Conservation (phyloP, 2,329 filamentous ascomycete species). For the Cladophialophora chaetospira region DNA sequence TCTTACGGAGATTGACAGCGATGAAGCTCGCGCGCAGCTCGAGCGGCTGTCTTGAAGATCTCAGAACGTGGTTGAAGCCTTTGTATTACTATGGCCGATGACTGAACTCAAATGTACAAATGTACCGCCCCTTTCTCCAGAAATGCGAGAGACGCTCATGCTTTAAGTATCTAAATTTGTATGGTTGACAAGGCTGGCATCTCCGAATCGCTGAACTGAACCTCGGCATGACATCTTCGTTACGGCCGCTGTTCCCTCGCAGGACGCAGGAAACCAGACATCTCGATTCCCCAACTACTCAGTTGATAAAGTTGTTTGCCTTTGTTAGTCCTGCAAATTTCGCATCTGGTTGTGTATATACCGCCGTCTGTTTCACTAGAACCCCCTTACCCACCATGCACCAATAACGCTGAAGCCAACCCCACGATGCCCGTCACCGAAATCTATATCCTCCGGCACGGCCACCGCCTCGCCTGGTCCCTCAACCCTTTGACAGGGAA, state of each 20-base stretch:
- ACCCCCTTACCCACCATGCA: not conserved
- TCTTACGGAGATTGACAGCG: not conserved
- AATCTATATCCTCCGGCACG: conserved; percentile 34
- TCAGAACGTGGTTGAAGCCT: not conserved
- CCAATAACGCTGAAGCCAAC: not conserved
- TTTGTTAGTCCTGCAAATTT: no score
- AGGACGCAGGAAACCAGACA: no score
- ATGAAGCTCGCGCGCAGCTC: not conserved
- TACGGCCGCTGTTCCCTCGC: no score
- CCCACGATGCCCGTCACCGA: conserved; percentile 33
- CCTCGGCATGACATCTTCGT: not conserved
- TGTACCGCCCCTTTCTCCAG: no score
- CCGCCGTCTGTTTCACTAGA: not conserved
- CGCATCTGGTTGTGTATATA: no score
- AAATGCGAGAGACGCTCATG: no score
- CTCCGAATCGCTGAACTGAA: not conserved
- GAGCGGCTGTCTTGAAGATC: not conserved
- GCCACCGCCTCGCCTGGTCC: conserved; percentile 83
- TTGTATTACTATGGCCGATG: no score
- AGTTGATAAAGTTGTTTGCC: no score
- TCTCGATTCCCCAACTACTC: not conserved
- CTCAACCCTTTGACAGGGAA: conserved; percentile 78
- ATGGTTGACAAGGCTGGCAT: not conserved
- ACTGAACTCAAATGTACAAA: no score
- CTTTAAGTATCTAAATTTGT: no score